Evolutionary conservation across 164 flowering plant species (phyloP), one percentile per base, ranked within the genome.

Genomic region (Paratinospora sagittata): DNA sequence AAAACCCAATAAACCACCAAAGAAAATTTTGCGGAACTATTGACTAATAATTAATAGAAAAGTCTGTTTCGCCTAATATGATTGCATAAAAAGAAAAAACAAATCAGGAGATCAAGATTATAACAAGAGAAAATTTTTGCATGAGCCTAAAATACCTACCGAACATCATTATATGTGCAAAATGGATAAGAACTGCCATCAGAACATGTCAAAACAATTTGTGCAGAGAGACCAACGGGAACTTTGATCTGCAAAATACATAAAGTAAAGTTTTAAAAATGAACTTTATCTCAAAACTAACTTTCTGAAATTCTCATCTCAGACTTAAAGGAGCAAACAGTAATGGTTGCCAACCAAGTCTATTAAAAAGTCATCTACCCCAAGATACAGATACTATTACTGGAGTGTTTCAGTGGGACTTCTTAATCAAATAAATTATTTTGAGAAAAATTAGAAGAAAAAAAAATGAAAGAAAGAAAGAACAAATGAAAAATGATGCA

Each of bases 121-220:
- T 5, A 36, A 14, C 43, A 1, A 39, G 68, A 62, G 23, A n/a
- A n/a, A 55, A 17, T 5, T 61, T 68, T 17, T 10, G 34, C 36
- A 70, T 19, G 14, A 52, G 43, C 17, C 17, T 12, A 39, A 63
- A 60, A 57, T 16, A 55, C 68, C 79, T 84, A 94, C 97, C 97
- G 72, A 66, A 90, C 83, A 75, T 85, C 87, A 67, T 78, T 74
- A 66, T 79, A 65, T n/a, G 97, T 82, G 70, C 78, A 86, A 55
- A 90, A 82, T 52, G 93, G 92, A 80, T 83, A 78, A 65, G 95
- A 89, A 55, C 91, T 87, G 23, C 97, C 93, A 82, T 89, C 81
- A 14, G 89, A 76, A 78, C 86, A 83, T 65, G 86, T 87, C 73
- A 94, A 73, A 71, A 92, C 93, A 84, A 92, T 90, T 61, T 92